Evolutionary conservation across 495 filamentous ascomycete species (phyloP), one percentile per base, ranked within the genome.

Genomic region (Lophium mytilinum): DNA sequence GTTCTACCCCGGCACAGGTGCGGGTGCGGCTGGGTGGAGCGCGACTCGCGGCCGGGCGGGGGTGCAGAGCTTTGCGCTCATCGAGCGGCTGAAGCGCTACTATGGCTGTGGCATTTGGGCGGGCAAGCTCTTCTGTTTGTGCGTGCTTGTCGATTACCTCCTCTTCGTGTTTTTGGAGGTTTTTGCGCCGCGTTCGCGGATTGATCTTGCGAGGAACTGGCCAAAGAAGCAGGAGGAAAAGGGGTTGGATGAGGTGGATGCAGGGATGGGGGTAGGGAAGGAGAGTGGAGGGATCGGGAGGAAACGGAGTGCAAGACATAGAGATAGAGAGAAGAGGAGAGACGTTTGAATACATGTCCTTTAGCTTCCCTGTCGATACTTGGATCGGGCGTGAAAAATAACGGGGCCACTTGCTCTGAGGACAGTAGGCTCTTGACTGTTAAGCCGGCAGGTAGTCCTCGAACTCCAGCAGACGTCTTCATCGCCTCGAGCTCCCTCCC

Each of bases 51-150:
- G 89, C 42, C 75, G 87, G 39, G 84, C 86, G 0, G 82, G 83
- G 21, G 80, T 83, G 17, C 85, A 87, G 62, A 90, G 86, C 68
- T 94, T 93, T 71, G 88, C 89, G 1, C 79, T 98, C 24, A 95
- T 98, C 63, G 93, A 98, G 66, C 80, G 93, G 17, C 69, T 98
- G 19, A 98, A 98, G 71, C 73, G 91, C 24, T 97, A 98, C 66
- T 98, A 97, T 66, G 93, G 93, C n/a, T 98, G 93, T 66, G 93
- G 93, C n/a, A 90, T 97, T 39, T 98, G 93, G 93, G 93, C 93
- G 9, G 93, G 93, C 8, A 98, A 98, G 72, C 72, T 98, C 19
- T 98, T 98, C 67, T 95, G 91, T 63, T 72, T 98, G 1, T 96
- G 90, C 57, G 91, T 92, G 14, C 83, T 96, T 58, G 86, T 98